Base-by-base conservation (phyloP, 768 basidiomycete species). In the Amylocystis lapponica region DNA sequence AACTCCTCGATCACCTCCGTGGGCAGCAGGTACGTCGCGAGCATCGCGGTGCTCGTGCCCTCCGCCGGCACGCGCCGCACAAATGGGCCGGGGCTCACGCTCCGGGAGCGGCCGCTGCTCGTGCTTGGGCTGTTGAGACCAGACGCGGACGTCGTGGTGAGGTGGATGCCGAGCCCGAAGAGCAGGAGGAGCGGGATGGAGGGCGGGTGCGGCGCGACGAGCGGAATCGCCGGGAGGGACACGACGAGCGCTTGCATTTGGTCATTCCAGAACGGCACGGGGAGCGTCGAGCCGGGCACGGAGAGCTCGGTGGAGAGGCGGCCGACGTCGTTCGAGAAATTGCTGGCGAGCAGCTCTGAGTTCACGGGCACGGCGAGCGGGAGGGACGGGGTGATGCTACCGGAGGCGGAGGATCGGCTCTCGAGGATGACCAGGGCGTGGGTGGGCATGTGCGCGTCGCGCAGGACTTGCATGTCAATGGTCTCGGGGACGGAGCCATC, bases 161-260 rank as follows among this genome's bases (percentile, higher is more conserved):
- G n/a, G 17, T 21, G 12, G 27, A 46, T 62, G 16, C 70, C 66
- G 29, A 81, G 67, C 3, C 70, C 78, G 46, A 75, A 83, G 46
- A 83, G 72, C 22, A 83, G 62, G 14, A 83, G 65, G 2, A 83
- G 62, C 0, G 81, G 67, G 29, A 81, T 59, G 0, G 81, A 78
- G 3, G 66, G 58, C 8, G 68, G 66, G 48, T 83, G 78, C 1
- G 80, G 80, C 21, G 77, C 72, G 30, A 58, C 55, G 20, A 66
- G 64, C 3, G 63, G 57, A 21, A 82, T 59, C 13, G 82, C 70
- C 0, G 80, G 78, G 9, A 83, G 66, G 4, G 73, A 71, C 36
- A 80, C 63, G 19, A 66, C 54, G 41, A 59, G 65, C 16, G 45
- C 49, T 4, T 53, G 48, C 22, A 56, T 38, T 4, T 52, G 48